Conservation (phyloP, 1,284 basidiomycete genomes). For the Rhodotorula sp. region DNA sequence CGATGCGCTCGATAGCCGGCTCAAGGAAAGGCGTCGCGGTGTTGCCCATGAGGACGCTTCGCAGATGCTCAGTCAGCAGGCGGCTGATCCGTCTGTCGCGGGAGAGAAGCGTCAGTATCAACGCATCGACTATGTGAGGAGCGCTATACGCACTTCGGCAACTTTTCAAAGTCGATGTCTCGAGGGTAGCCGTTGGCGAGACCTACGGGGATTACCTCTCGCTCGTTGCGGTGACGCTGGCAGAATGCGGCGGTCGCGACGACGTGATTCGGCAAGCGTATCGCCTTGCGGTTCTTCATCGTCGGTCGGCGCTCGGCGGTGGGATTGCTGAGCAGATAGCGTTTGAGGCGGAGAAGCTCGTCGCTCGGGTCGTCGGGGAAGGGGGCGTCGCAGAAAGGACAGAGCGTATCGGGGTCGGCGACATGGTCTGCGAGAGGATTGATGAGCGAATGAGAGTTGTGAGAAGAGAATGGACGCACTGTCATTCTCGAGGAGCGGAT, state of each 20-base stretch:
- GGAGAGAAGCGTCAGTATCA: no score
- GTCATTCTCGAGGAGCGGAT: not conserved
- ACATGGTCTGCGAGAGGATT: not conserved
- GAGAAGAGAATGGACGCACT: not conserved
- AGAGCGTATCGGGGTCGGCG: constrained; percentile 29
- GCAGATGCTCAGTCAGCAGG: constrained; percentile 8
- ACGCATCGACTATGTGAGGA: not conserved
- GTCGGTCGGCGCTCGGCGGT: constrained; percentile 15
- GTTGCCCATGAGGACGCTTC: constrained; percentile 17
- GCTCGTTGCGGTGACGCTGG: constrained; percentile 37
- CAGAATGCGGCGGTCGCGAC: constrained; percentile 28
- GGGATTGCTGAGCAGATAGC: constrained; percentile 25
- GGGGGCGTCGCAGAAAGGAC: constrained; percentile 40
- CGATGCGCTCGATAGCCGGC: constrained; percentile 26
- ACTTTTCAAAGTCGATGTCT: constrained; percentile 27
- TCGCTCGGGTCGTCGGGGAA: constrained; percentile 30
- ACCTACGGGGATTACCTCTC: constrained; percentile 34
- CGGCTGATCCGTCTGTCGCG: constrained; percentile 24
- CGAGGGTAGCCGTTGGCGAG: constrained; percentile 31
- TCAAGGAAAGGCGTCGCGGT: constrained; percentile 24
- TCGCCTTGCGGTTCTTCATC: constrained; percentile 22
- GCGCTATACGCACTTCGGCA: constrained; percentile 21
- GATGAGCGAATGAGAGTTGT: no score
- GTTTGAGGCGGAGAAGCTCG: constrained; percentile 25
- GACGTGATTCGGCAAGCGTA: constrained; percentile 29